These are phyloP conservation scores for Ustilaginoidea virens DNA, from an alignment of 2,329 filamentous ascomycete species.

Conservation along the genomic window DNA sequence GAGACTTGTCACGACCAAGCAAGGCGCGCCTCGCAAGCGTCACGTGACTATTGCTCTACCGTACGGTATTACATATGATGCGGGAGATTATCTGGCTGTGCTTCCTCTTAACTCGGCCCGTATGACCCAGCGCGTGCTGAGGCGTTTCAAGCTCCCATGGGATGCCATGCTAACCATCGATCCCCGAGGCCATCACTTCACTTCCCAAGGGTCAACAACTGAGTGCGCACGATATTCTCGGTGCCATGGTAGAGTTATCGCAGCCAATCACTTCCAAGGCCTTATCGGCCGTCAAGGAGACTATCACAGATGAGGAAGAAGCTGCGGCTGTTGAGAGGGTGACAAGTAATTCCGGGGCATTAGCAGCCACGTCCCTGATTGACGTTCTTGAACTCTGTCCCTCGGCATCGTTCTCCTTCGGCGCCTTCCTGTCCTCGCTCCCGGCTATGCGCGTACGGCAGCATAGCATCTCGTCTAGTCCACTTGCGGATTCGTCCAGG, in stretches of 20 bases:
- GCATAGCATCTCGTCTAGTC: constrained; percentile 61
- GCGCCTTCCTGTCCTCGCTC: constrained; percentile 53
- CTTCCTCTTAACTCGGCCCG: constrained; percentile 53
- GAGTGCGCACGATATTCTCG: constrained; percentile 47
- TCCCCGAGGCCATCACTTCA: constrained; percentile 31
- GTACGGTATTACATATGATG: constrained; percentile 46
- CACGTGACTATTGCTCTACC: constrained; percentile 56
- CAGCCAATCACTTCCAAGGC: constrained; percentile 47
- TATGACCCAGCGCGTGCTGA: constrained; percentile 47
- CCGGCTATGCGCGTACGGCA: constrained; percentile 66
- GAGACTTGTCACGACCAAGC: too few species aligned
- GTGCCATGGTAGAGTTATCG: constrained; percentile 56
- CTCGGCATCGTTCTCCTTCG: constrained; percentile 43
- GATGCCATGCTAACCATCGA: constrained; percentile 50
- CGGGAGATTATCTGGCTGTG: constrained; percentile 64
- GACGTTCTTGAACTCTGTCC: constrained; percentile 54
- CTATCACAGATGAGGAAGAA: constrained; percentile 26
- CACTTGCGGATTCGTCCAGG: constrained; percentile 39
- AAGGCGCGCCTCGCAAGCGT: constrained; percentile 36
- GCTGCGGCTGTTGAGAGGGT: constrained; percentile 33
- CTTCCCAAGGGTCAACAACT: constrained; percentile 41
- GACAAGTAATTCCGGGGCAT: too few species aligned
- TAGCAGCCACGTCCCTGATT: constrained; percentile 48
- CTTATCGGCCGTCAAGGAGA: constrained; percentile 33
- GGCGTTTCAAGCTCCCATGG: constrained; percentile 51